phyloP scores from a whole-genome alignment of 1,284 basidiomycete species.

The Pseudozyma pruni region DNA sequence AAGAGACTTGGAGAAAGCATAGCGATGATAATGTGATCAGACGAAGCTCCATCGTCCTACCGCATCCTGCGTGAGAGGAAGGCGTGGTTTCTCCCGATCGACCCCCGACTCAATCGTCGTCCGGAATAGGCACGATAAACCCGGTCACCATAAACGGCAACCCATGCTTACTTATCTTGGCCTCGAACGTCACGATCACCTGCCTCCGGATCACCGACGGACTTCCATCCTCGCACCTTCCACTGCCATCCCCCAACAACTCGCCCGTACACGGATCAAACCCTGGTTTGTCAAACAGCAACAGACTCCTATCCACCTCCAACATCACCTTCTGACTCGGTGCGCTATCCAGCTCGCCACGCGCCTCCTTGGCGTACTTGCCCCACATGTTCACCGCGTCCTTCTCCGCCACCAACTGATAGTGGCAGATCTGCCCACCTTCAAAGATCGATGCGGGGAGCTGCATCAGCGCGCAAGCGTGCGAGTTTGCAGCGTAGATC shows the following conservation, averaged over 20 bases:
- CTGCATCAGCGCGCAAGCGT: constrained; percentile 26
- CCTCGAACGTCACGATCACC: constrained; percentile 39
- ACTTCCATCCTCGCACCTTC: constrained; percentile 23
- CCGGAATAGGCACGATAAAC: constrained; percentile 21
- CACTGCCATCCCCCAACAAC: constrained; percentile 22
- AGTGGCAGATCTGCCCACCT: constrained; percentile 46
- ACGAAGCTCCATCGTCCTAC: no score
- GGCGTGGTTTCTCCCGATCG: no score
- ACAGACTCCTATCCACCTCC: constrained; percentile 35
- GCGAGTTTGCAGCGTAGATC: constrained; percentile 47
- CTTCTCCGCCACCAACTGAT: constrained; percentile 34
- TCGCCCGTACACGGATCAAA: constrained; percentile 42
- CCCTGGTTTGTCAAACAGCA: constrained; percentile 37
- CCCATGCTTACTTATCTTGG: constrained; percentile 43
- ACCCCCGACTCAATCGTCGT: not conserved
- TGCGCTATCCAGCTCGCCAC: constrained; percentile 8
- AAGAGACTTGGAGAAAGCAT: no score
- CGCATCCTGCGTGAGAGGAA: no score
- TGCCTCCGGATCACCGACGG: constrained; percentile 9
- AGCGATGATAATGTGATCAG: no score
- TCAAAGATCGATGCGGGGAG: constrained; percentile 35
- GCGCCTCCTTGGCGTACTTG: constrained; percentile 23
- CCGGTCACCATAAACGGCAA: constrained; percentile 37
- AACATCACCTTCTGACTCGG: constrained; percentile 18
- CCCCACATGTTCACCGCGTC: constrained; percentile 41